Evolutionary conservation across 2,329 filamentous ascomycete genomes (phyloP).

Genomic region (Colletotrichum salicis): DNA sequence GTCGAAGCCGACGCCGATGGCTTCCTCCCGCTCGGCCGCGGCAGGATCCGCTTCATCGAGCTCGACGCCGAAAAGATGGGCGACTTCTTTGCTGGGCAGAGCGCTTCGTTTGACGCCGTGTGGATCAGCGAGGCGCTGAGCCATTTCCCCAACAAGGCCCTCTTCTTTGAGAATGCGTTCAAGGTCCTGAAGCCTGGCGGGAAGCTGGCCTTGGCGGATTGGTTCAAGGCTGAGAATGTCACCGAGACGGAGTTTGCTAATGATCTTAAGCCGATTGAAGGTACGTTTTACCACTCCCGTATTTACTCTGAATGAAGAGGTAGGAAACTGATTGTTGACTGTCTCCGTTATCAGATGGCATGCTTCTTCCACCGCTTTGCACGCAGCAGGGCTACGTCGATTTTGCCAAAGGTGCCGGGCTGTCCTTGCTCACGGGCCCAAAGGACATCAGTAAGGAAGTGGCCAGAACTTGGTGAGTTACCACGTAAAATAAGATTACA

Average conservation of each 20-base stretch:
- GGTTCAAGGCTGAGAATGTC: constrained; percentile 66
- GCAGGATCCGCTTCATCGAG: constrained; percentile 65
- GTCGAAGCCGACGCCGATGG: constrained; percentile 42
- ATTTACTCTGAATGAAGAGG: neutral
- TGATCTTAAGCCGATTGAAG: constrained; percentile 70
- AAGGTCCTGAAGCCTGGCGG: constrained; percentile 59
- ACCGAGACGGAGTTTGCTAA: constrained; percentile 54
- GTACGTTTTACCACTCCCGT: constrained; percentile 40
- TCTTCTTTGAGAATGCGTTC: constrained; percentile 66
- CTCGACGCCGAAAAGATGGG: constrained; percentile 71
- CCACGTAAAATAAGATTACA: neutral
- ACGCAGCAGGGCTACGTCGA: constrained; percentile 64
- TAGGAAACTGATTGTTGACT: neutral
- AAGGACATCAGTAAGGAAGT: constrained; percentile 69
- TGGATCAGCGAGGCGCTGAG: constrained; percentile 73
- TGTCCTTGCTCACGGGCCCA: constrained; percentile 56
- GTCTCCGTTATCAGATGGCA: constrained; percentile 57
- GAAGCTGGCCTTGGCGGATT: constrained; percentile 68
- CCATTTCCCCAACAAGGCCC: constrained; percentile 67
- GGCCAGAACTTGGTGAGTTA: constrained; percentile 66
- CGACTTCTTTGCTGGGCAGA: constrained; percentile 55
- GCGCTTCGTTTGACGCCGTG: constrained; percentile 61
- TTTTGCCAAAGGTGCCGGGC: constrained; percentile 59
- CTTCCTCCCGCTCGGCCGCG: constrained; percentile 53
- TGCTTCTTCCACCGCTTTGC: constrained; percentile 68